Evolutionary conservation across 179 eudicot genomes (phyloP).

Genomic region (Nepenthes alata): DNA sequence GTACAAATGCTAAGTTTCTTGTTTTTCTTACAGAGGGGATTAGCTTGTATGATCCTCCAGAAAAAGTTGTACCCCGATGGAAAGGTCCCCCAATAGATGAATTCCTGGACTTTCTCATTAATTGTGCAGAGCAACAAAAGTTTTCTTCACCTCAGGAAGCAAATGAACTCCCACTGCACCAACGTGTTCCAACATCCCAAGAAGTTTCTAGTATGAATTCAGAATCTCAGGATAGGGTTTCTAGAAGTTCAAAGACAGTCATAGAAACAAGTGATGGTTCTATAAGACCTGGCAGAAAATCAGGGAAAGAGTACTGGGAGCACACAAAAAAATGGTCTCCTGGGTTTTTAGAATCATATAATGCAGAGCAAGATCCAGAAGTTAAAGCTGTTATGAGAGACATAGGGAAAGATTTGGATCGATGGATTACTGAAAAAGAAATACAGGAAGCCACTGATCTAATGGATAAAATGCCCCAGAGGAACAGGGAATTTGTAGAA

Average conservation of each 20-base stretch:
- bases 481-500: constrained; percentile 38
- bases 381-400: constrained; percentile 67
- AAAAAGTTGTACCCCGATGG: constrained; percentile 84
- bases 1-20: constrained; percentile 9
- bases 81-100: constrained; percentile 71
- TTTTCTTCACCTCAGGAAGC: constrained; percentile 19
- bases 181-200: constrained; percentile 12
- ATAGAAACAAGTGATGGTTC: constrained; percentile 90
- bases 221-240: constrained; percentile 8
- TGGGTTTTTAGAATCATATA: constrained; percentile 67
- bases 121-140: constrained; percentile 20
- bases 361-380: constrained; percentile 77
- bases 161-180: constrained; percentile 20
- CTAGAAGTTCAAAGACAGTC: constrained; percentile 39
- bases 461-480: constrained; percentile 55
- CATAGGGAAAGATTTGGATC: constrained; percentile 84
- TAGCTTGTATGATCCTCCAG: constrained; percentile 89
- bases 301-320: constrained; percentile 88
- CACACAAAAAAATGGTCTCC: constrained; percentile 92
- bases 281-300: constrained; percentile 55
- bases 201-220: constrained; percentile 17
- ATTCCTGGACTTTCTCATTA: constrained; percentile 41
- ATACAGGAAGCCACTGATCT: constrained; percentile 60
- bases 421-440: constrained; percentile 89
- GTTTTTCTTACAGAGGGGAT: constrained; percentile 55